These are phyloP conservation scores for Paraphoma sp. DNA, from an alignment of 2,329 filamentous ascomycete genomes.

Conservation along the genomic window DNA sequence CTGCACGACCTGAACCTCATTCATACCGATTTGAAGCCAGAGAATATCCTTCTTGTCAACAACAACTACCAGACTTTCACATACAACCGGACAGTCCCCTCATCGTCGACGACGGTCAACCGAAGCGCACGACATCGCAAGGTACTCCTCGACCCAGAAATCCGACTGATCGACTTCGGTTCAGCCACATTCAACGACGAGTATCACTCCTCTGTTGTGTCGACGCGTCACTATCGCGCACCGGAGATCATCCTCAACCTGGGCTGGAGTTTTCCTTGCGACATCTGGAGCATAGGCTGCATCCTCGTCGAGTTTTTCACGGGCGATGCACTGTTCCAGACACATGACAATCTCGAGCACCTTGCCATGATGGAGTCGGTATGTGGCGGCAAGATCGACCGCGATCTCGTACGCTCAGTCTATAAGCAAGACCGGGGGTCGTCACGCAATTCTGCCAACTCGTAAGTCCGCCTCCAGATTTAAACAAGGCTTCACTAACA, in stretches of 20 bases:
- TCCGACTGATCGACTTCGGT: conserved; percentile 71
- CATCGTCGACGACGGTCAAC: conserved; percentile 64
- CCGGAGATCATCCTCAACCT: conserved; percentile 72
- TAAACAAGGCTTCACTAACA: conserved; percentile 33
- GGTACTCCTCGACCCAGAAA: conserved; percentile 70
- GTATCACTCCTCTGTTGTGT: conserved; percentile 72
- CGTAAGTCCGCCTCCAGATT: conserved; percentile 51
- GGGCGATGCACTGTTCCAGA: conserved; percentile 72
- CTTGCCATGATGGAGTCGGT: conserved; percentile 74
- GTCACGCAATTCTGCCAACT: conserved; percentile 60
- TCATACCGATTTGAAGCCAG: conserved; percentile 79
- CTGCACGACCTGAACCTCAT: conserved; percentile 97
- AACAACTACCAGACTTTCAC: conserved; percentile 72
- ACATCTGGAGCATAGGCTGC: conserved; percentile 74
- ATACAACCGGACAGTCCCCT: conserved; percentile 71
- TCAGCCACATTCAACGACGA: conserved; percentile 73
- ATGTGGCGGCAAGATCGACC: conserved; percentile 63
- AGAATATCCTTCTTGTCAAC: conserved; percentile 71
- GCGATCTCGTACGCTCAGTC: conserved; percentile 61
- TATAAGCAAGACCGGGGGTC: conserved; percentile 55
- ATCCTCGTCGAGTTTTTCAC: conserved; percentile 74
- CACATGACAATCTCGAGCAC: conserved; percentile 72
- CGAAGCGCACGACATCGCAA: conserved; percentile 67
- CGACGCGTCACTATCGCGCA: conserved; percentile 70
- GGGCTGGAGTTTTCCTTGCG: conserved; percentile 72